phyloP scores from a whole-genome alignment of 2,329 filamentous ascomycete genomes.

The Aspergillus transmontanensis region DNA sequence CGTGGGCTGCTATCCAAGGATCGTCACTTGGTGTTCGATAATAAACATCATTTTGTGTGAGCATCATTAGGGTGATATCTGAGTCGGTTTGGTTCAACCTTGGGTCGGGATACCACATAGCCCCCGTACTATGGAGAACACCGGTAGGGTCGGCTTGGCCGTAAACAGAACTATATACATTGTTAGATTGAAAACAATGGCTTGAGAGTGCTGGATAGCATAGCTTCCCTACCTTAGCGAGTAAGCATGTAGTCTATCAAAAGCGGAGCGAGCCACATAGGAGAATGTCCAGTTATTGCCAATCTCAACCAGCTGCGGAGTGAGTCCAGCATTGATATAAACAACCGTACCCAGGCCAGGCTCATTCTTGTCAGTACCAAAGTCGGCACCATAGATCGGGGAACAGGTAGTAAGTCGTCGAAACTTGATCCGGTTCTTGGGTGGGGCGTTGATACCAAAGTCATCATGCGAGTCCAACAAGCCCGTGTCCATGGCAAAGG shows the following conservation, averaged over 20 bases:
- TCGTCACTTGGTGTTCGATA: slow-evolving; percentile 31
- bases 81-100: slow-evolving; percentile 31
- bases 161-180: not conserved
- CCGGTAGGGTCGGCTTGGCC: not conserved
- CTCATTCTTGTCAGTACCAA: not conserved
- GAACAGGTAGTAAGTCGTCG: slow-evolving; percentile 27
- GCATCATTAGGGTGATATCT: slow-evolving; percentile 36
- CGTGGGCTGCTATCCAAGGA: slow-evolving; percentile 34
- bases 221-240: not conserved
- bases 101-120: slow-evolving; percentile 27
- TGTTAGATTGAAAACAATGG: not conserved
- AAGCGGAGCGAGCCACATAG: not conserved
- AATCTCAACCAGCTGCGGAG: not conserved
- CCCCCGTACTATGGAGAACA: not conserved
- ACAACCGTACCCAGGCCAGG: not conserved
- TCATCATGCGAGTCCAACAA: slow-evolving; percentile 26
- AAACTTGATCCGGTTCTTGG: slow-evolving; percentile 24
- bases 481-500: slow-evolving; percentile 20
- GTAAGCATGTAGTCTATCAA: not conserved
- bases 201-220: not conserved
- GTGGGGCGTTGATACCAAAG: slow-evolving; percentile 31
- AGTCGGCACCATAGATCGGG: slow-evolving; percentile 11
- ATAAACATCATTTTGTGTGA: slow-evolving; percentile 29
- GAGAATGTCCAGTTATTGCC: slow-evolving; percentile 1
- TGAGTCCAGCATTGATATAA: slow-evolving; percentile 3